Evolutionary conservation across 148 eudicot genomes (phyloP).

Genomic region (Simmondsia chinensis): DNA sequence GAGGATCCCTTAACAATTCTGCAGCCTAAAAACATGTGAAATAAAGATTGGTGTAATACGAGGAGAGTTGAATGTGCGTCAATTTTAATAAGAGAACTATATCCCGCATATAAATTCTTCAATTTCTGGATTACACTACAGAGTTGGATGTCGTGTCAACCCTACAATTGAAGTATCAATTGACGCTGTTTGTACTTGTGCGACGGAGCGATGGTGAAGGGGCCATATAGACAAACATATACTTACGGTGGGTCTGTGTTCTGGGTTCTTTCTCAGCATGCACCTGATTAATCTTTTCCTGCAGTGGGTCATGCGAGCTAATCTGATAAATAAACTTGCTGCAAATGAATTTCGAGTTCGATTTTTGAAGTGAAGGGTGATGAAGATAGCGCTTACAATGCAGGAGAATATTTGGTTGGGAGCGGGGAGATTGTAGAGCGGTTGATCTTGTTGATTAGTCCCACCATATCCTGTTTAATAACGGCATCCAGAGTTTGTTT

Average conservation of each 20-base stretch:
- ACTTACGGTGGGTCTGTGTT: constrained; percentile 51
- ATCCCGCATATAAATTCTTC: too few relatives aligned
- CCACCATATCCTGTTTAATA: constrained; percentile 35
- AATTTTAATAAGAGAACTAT: neutral
- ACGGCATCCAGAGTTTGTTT: neutral
- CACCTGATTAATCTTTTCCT: constrained; percentile 49
- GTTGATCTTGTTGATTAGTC: constrained; percentile 49
- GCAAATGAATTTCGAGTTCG: neutral
- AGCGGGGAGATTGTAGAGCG: constrained; percentile 58
- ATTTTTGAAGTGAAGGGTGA: neutral
- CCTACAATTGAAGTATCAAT: too few relatives aligned
- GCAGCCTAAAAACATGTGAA: constrained; percentile 23
- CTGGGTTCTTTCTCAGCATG: constrained; percentile 51
- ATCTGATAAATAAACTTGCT: neutral
- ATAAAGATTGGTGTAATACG: neutral
- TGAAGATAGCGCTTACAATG: constrained; percentile 26
- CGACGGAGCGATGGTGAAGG: too few relatives aligned
- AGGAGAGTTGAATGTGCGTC: too few relatives aligned
- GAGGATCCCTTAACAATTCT: constrained; percentile 42
- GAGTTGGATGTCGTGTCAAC: too few relatives aligned
- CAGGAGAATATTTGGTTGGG: constrained; percentile 42
- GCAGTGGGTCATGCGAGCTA: neutral
- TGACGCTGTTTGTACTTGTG: too few relatives aligned
- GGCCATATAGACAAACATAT: too few relatives aligned
- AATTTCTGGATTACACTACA: too few relatives aligned